A percentile compares a stretch with the other conserved stretches of the same genome.
phyloP scores from a whole-genome alignment of 2,329 filamentous ascomycete genomes.

The Stemphylium beticola region DNA sequence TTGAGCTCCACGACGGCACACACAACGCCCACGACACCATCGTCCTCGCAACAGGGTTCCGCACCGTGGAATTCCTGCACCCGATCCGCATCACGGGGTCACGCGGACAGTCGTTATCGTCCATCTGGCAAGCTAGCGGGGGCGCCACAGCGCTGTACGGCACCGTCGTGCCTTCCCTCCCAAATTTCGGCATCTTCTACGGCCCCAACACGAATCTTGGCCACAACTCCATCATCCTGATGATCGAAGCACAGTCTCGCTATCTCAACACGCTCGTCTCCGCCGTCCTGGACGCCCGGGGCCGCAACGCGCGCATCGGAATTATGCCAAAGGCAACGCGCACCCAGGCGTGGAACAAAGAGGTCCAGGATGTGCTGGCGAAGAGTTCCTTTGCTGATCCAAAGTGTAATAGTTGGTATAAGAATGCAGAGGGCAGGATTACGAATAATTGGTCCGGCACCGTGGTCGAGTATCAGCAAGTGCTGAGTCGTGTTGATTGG shows the following conservation, averaged over 20 bases:
- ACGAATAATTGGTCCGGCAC: slow-evolving; percentile 64
- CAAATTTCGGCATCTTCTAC: slow-evolving; percentile 65
- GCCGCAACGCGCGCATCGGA: slow-evolving; percentile 49
- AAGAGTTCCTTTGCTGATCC: slow-evolving; percentile 60
- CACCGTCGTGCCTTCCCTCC: slow-evolving; percentile 58
- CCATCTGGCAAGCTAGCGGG: slow-evolving; percentile 60
- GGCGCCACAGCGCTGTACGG: slow-evolving; percentile 60
- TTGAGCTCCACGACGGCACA: slow-evolving; percentile 52
- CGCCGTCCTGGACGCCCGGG: slow-evolving; percentile 56
- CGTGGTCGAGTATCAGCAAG: slow-evolving; percentile 62
- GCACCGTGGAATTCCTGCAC: slow-evolving; percentile 64
- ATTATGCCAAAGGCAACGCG: slow-evolving; percentile 53
- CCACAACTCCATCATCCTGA: slow-evolving; percentile 65
- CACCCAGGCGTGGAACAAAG: slow-evolving; percentile 54
- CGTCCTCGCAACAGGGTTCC: slow-evolving; percentile 65
- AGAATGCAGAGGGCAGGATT: slow-evolving; percentile 59
- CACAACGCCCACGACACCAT: slow-evolving; percentile 62
- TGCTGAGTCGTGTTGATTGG: slow-evolving; percentile 52
- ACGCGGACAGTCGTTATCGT: slow-evolving; percentile 53
- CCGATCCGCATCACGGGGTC: slow-evolving; percentile 61
- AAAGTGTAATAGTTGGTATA: slow-evolving; percentile 64
- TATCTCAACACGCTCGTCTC: slow-evolving; percentile 61
- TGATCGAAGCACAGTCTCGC: slow-evolving; percentile 64
- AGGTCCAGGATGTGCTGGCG: slow-evolving; percentile 54
- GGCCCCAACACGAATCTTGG: slow-evolving; percentile 63